These are phyloP conservation scores for Exophiala bonariae DNA, from an alignment of 2,329 filamentous ascomycete genomes.

Conservation along the genomic window DNA sequence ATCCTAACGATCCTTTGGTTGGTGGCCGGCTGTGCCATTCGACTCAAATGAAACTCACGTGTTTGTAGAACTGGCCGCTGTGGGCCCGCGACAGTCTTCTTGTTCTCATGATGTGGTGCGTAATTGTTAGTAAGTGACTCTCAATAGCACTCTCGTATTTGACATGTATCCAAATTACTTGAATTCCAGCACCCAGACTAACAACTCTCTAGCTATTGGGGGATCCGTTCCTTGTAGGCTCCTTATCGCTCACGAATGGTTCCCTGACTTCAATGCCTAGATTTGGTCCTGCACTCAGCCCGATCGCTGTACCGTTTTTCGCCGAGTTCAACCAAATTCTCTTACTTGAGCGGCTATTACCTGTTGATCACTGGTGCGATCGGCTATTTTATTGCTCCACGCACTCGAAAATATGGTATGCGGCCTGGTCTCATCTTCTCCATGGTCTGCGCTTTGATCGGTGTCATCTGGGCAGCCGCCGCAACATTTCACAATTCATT, in stretches of 20 bases:
- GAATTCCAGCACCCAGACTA: no score
- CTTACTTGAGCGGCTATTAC: slow-evolving; percentile 3
- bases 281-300: slow-evolving; percentile 5
- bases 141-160: no score
- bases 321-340: slow-evolving; percentile 5
- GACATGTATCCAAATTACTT: no score
- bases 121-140: no score
- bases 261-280: background rate
- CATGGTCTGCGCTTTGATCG: slow-evolving; percentile 1
- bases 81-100: no score
- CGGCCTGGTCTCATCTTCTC: slow-evolving; percentile 10
- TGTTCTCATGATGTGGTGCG: no score
- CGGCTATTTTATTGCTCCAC: slow-evolving; percentile 10
- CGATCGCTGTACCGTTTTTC: slow-evolving; percentile 37
- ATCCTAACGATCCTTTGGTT: no score
- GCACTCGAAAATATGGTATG: slow-evolving; percentile 16
- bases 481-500: slow-evolving; percentile 7
- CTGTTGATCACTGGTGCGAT: slow-evolving; percentile 8
- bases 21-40: no score
- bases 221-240: no score
- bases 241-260: slow-evolving; percentile 8
- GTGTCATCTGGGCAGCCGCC: slow-evolving; percentile 4
- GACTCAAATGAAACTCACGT: no score
- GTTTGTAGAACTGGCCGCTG: no score
- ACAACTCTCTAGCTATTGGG: no score